Evolutionary conservation across 495 filamentous ascomycete species (phyloP), one percentile per base, ranked within the genome.

Genomic region (Arthonia radiata): DNA sequence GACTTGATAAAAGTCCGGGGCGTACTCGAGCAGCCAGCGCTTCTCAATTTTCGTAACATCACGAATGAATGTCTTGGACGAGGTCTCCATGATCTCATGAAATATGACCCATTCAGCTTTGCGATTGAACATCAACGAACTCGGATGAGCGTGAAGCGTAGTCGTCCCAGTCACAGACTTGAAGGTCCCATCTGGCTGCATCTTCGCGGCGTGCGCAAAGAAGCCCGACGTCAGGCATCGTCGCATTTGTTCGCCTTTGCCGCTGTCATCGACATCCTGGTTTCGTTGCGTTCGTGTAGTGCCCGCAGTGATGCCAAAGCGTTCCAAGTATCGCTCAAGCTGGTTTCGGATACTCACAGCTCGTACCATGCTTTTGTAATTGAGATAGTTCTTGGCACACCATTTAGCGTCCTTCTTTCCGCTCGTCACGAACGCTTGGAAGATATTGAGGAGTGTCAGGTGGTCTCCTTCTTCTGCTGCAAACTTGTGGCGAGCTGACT

Each of bases 21-120:
- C 78, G 61, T 81, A 89, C 47, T 94, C 82, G 26, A 86, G 35
- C 34, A 97, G 58, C 70, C 83, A 97, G 24, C 53, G 56, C 56
- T 77, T 91, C 47, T 92, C 73, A 31, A 94, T 79, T 55, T 73
- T 81, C 4, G 73, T 86, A 29, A 92, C 53, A 52, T 97, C 86
- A 23, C 82, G 60, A 30, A 97, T 91, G 36, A 71, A 94, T 0
- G 63, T 81, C 55, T 93, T 94, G 30, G 64, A 61, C 10, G 77
- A 73, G 13, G 77, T 89, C 48, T 97, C 81, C 56, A 92, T 66
- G 27, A 93, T 66, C 44, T 94, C 89, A 40, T 89, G 75, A 41
- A 94, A 97, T 23, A 97, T 66, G 6, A 97, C 82, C 86, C 86
- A 97, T 37, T 94, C 83, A 11, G 77, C 80, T 54, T 90, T 93